Base-by-base conservation (phyloP, 1,284 basidiomycete genomes). In the Flammula alnicola region DNA sequence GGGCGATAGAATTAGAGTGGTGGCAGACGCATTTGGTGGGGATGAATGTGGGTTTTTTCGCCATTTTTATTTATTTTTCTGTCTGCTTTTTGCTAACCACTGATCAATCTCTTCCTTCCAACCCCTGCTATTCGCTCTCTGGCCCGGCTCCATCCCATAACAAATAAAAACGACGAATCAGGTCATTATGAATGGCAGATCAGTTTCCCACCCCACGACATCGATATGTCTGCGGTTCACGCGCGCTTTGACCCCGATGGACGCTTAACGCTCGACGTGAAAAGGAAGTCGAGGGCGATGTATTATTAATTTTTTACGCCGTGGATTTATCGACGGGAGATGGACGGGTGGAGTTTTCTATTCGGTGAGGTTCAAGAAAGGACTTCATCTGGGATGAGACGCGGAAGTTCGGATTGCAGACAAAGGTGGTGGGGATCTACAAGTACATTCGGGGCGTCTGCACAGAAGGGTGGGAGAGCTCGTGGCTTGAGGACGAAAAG, bases 141-240 rank as follows among this genome's bases (percentile, higher is more conserved):
- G n/a, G n/a, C n/a, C n/a, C n/a, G n/a, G n/a, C n/a, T n/a, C n/a
- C n/a, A n/a, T n/a, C n/a, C n/a, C n/a, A n/a, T n/a, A n/a, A n/a
- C n/a, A n/a, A n/a, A n/a, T n/a, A n/a, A n/a, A n/a, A n/a, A n/a
- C n/a, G n/a, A n/a, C n/a, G n/a, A n/a, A n/a, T n/a, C 49, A 82
- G 79, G 76, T 58, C 79, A 81, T 59, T 82, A 75, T 49, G 79
- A 82, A 54, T 82, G 80, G 80, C 68, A 75, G 49, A 72, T 81
- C 55, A 65, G 62, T 12, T 81, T 81, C 49, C 59, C 76, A 17
- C 67, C 72, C 9, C 62, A 68, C 8, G 78, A 81, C 44, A 70
- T 76, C 44, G 75, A 82, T 54, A 73, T 80, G 71, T 55, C 66
- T 3, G 65, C 70, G 5, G 70, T 81, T 17, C 71, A 76, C 16